Base-by-base conservation (phyloP, 1,284 basidiomycete genomes). In the Grifola frondosa region DNA sequence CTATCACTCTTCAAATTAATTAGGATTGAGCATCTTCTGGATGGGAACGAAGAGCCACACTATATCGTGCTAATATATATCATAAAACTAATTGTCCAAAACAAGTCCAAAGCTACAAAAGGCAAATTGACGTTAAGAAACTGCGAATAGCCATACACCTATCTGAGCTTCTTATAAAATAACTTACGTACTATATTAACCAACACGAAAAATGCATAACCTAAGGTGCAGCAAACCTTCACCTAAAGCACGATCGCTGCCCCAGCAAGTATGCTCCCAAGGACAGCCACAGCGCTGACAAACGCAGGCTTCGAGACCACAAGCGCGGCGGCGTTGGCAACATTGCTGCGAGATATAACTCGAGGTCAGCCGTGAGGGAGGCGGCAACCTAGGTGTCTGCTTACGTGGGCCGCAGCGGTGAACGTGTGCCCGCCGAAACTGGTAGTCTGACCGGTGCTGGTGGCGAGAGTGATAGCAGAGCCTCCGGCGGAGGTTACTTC, bases 201-300 rank as follows among this genome's bases (percentile, higher is more conserved):
- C 37, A 23, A 13, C 11, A 10, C 16, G 33, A 25, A 26, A 37
- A 15, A 30, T 33, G 12, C 4, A 17, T 16, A 6, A 15, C 31
- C n/a, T 32, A 20, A 10, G 21, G 4, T 10, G 17, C 4, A 17
- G 12, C 3, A 32, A 26, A 8, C 4, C 10, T 13, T 45, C 31
- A 53, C n/a, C n/a, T n/a, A n/a, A 16, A 53, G 36, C 21, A 42
- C 48, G 21, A 48, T 16, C 24, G 44, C 24, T n/a, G 49, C 48
- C 6, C 52, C 52, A 12, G 46, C 32, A 29, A 45, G 34, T 15
- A 53, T 7, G 35, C 48, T 42, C 6, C 46, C 48, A 11, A 53
- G 35, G 12, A 48, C 35, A 3, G 48, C 38, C 7, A 39, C 46
- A 7, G 46, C 52, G 30, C 52, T 40, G 5, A 48, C 30, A 23